Evolutionary conservation across 768 basidiomycete species (phyloP).

Genomic region (Nidularia pulvinata): DNA sequence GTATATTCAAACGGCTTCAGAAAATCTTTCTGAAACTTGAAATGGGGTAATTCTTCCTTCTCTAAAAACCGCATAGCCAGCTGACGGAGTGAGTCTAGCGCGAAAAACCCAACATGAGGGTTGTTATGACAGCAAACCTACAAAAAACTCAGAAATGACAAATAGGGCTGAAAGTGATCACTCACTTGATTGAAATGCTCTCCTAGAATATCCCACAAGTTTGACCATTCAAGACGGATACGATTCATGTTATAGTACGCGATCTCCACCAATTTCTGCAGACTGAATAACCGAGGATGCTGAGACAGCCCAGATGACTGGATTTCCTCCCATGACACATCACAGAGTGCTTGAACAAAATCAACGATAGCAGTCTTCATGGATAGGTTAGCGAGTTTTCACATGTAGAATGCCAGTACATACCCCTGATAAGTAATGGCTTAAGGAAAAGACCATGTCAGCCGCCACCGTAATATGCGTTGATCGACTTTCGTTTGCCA

Average conservation of each 20-base stretch:
- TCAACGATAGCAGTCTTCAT: constrained; percentile 92
- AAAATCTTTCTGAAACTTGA: constrained; percentile 99
- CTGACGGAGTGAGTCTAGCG: constrained; percentile 94
- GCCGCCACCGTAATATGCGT: constrained; percentile 98
- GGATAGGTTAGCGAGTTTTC: background rate
- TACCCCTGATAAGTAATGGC: constrained; percentile 94
- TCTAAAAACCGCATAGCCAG: constrained; percentile 98
- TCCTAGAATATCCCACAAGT: constrained; percentile 96
- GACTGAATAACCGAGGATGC: constrained; percentile 92
- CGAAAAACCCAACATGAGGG: constrained; percentile 95
- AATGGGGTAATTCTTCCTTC: constrained; percentile 97
- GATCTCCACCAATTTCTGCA: constrained; percentile 98
- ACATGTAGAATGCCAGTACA: constrained; percentile 21
- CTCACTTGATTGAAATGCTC: constrained; percentile 97
- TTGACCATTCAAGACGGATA: constrained; percentile 98
- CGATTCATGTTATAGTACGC: constrained; percentile 99
- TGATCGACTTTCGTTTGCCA: constrained; percentile 96
- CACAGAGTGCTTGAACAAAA: constrained; percentile 94
- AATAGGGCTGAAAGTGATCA: background rate
- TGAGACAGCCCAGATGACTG: constrained; percentile 95
- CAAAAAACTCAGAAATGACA: constrained; percentile 2
- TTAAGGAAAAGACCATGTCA: constrained; percentile 98
- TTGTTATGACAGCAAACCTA: constrained; percentile 99
- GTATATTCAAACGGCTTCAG: constrained; percentile 98
- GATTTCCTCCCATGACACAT: constrained; percentile 99